Conservation (phyloP, 2,329 filamentous ascomycete species). For the Pseudogymnoascus sp. region DNA sequence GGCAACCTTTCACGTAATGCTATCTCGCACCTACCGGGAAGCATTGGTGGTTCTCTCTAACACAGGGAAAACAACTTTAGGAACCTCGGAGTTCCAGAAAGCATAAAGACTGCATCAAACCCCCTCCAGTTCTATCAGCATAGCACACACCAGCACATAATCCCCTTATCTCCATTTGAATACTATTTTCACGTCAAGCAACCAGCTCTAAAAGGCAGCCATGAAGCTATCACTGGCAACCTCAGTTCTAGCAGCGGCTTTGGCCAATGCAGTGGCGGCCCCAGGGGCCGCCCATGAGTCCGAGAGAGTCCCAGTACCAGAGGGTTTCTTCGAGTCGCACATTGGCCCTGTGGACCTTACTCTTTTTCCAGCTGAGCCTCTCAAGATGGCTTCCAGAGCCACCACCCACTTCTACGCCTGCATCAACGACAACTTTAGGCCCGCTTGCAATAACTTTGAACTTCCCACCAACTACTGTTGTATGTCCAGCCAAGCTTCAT, state of each 20-base stretch:
- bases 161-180: not conserved
- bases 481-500: not conserved
- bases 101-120: not conserved
- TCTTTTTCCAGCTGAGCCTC: not conserved
- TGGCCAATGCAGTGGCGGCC: not conserved
- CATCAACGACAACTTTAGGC: not conserved
- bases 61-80: not conserved
- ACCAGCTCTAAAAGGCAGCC: not conserved
- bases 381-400: not conserved
- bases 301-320: not conserved
- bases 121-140: not conserved
- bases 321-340: not conserved
- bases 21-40: not conserved
- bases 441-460: not conserved
- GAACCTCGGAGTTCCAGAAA: not conserved
- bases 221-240: not conserved
- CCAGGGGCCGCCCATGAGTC: not conserved
- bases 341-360: not conserved
- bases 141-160: not conserved
- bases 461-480: not conserved
- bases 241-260: not conserved
- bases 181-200: not conserved
- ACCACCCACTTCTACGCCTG: not conserved
- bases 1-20: not conserved
- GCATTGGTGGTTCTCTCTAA: not conserved